Conservation (phyloP, 805 yeast genomes). For the Vanderwaltozyma tropicalis region DNA sequence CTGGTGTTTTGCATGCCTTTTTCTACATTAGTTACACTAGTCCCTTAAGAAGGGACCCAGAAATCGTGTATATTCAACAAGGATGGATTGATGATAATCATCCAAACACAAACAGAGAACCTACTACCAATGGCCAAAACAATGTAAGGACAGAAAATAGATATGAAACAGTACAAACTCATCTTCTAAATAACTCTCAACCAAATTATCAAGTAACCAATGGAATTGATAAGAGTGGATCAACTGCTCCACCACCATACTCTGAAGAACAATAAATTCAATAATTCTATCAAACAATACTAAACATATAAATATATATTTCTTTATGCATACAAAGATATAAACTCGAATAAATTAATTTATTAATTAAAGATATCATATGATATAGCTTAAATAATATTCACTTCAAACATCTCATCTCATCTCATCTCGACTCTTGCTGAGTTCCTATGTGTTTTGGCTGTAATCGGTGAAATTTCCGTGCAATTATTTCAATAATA, state of each 20-base stretch:
- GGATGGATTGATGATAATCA: slow-evolving; percentile 23
- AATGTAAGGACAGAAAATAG: too few species aligned
- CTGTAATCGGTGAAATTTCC: too few species aligned
- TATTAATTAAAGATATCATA: too few species aligned
- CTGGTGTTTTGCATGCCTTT: slow-evolving; percentile 61
- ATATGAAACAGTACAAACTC: slow-evolving; percentile 4
- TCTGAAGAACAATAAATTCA: slow-evolving; percentile 3
- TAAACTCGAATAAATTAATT: too few species aligned
- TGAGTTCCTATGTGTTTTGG: too few species aligned
- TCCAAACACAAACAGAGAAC: not conserved
- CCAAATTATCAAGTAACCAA: not conserved
- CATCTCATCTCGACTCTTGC: not conserved
- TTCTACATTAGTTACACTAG: slow-evolving; percentile 33
- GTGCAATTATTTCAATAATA: too few species aligned
- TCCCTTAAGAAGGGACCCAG: slow-evolving; percentile 20
- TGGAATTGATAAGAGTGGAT: not conserved
- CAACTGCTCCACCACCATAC: slow-evolving; percentile 12
- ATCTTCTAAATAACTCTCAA: slow-evolving; percentile 1
- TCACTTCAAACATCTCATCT: not conserved
- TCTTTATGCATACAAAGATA: too few species aligned
- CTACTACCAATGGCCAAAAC: not conserved
- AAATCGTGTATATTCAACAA: slow-evolving; percentile 19
- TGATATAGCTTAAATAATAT: too few species aligned
- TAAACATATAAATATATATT: too few species aligned
- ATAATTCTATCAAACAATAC: not conserved